Evolutionary conservation across 1,139 yeast genomes (phyloP).

Genomic region (Candida tetrigidarum): DNA sequence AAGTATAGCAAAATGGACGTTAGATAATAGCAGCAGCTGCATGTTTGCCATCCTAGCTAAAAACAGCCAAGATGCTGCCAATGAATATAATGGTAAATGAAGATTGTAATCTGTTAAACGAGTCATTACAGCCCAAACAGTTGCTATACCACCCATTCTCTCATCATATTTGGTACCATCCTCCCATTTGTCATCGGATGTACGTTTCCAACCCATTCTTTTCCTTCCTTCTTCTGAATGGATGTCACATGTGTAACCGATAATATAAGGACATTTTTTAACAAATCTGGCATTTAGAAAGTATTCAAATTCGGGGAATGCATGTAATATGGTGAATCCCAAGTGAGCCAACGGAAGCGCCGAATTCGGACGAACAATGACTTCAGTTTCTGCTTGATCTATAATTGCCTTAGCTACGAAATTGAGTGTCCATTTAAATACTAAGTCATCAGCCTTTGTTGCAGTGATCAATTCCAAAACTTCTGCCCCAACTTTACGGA

Average conservation of each 20-base stretch:
- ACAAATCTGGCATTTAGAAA: constrained; percentile 79
- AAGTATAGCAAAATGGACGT: constrained; percentile 72
- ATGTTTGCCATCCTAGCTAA: constrained; percentile 72
- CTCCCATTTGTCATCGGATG: constrained; percentile 71
- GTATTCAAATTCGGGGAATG: constrained; percentile 69
- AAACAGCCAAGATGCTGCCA: constrained; percentile 71
- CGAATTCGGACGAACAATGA: constrained; percentile 75
- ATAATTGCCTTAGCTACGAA: constrained; percentile 84
- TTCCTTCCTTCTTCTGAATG: constrained; percentile 83
- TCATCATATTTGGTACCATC: constrained; percentile 77
- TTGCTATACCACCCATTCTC: constrained; percentile 81
- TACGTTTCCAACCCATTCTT: constrained; percentile 86
- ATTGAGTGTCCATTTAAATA: constrained; percentile 75
- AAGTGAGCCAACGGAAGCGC: constrained; percentile 81
- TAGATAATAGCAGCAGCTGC: constrained; percentile 49
- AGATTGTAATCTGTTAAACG: constrained; percentile 31
- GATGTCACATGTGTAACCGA: constrained; percentile 76
- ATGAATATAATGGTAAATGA: constrained; percentile 24
- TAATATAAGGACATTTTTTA: constrained; percentile 87
- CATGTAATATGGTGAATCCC: constrained; percentile 55
- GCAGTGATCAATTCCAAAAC: constrained; percentile 51
- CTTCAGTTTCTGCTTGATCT: constrained; percentile 93
- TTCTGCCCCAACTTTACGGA: constrained; percentile 54
- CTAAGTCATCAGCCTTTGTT: constrained; percentile 48
- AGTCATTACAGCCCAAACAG: constrained; percentile 79